phyloP scores from a whole-genome alignment of 2,329 filamentous ascomycete genomes.

The Biscogniauxia marginata region DNA sequence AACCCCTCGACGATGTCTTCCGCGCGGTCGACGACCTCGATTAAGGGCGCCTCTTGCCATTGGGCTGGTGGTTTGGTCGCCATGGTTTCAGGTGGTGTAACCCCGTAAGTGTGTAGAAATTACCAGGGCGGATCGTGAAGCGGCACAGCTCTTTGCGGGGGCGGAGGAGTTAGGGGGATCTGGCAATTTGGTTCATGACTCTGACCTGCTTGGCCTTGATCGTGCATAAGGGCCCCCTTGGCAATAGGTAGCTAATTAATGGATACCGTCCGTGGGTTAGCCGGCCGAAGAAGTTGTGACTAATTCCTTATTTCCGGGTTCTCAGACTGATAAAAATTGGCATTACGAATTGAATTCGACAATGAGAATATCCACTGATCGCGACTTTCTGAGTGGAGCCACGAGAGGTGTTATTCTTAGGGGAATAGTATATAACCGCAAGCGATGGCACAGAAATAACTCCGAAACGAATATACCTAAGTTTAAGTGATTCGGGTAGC shows the following conservation, averaged over 20 bases:
- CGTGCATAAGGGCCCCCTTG: neutral
- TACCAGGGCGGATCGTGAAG: neutral
- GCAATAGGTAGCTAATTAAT: neutral
- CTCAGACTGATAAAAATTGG: neutral
- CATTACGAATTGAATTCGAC: neutral
- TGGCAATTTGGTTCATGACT: neutral
- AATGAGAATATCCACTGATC: neutral
- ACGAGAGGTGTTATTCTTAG: too few species aligned
- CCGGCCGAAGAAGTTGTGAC: neutral
- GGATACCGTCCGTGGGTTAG: neutral
- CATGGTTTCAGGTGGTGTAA: neutral
- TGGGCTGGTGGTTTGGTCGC: neutral
- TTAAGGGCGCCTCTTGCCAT: slow-evolving; percentile 9
- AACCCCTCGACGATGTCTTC: slow-evolving; percentile 27
- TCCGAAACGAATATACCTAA: too few species aligned
- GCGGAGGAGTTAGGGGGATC: neutral
- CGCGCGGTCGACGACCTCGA: slow-evolving; percentile 23
- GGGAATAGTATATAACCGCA: too few species aligned
- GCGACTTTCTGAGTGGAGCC: too few species aligned
- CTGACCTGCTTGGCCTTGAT: neutral
- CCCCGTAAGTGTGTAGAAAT: neutral
- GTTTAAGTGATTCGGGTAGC: too few species aligned
- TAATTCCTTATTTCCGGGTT: neutral
- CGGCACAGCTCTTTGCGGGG: neutral
- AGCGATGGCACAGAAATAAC: too few species aligned